Evolutionary conservation across 345 rosid species (phyloP).

Genomic region (Iberis pinnata): DNA sequence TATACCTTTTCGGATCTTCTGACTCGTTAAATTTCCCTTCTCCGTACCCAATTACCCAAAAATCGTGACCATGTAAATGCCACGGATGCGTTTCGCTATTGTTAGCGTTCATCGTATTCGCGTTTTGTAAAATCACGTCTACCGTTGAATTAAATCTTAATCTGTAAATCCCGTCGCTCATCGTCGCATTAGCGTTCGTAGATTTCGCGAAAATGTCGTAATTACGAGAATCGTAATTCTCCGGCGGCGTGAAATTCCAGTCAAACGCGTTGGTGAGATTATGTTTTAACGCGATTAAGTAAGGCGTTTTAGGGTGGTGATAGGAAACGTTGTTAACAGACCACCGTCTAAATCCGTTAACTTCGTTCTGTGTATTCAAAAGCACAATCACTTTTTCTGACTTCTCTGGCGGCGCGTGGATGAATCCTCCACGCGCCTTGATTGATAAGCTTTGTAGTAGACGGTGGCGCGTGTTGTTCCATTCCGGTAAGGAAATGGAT

Average conservation of each 20-base stretch:
- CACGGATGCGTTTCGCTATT: slow-evolving; percentile 73
- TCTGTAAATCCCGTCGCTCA: slow-evolving; percentile 37
- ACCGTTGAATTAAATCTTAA: slow-evolving; percentile 47
- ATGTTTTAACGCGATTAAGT: slow-evolving; percentile 48
- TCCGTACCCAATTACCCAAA: slow-evolving; percentile 60
- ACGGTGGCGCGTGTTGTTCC: slow-evolving; percentile 38
- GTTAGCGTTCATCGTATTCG: slow-evolving; percentile 33
- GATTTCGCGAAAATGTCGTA: slow-evolving; percentile 26
- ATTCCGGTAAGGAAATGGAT: slow-evolving; percentile 25
- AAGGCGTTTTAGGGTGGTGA: slow-evolving; percentile 47
- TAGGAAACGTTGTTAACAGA: slow-evolving; percentile 62
- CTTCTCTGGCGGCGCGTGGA: slow-evolving; percentile 36
- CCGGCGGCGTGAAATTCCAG: slow-evolving; percentile 42
- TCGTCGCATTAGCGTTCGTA: slow-evolving; percentile 36
- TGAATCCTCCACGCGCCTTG: slow-evolving; percentile 40
- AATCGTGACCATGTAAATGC: slow-evolving; percentile 92
- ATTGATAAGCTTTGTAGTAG: slow-evolving; percentile 47
- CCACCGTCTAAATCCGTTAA: slow-evolving; percentile 39
- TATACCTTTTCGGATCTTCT: slow-evolving; percentile 43
- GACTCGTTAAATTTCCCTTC: slow-evolving; percentile 45
- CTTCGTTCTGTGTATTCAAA: slow-evolving; percentile 52
- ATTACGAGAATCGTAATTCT: slow-evolving; percentile 22
- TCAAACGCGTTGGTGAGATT: slow-evolving; percentile 35
- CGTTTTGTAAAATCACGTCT: slow-evolving; percentile 65
- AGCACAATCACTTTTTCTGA: slow-evolving; percentile 46